Base-by-base conservation (phyloP, 2,329 filamentous ascomycete genomes). In the Cercospora canescens region DNA sequence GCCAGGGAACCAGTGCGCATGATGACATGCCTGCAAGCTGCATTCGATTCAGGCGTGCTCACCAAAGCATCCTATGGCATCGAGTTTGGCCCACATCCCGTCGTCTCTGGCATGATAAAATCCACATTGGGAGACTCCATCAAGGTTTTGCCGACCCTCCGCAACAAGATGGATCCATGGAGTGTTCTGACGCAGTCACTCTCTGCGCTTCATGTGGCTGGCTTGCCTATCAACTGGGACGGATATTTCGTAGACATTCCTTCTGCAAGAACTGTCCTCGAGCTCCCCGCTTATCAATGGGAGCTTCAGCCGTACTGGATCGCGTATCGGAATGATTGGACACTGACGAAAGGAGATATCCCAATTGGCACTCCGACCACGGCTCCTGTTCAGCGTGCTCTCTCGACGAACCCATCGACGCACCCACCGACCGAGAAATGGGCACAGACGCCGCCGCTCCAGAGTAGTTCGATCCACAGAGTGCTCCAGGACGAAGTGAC, bases 161-260 rank as follows among this genome's bases (percentile, higher is more conserved):
- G 52, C 12, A 62, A 64, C n/a, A 48, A 60, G 16, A 24, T 35
- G 2, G 60, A 62, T 26, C 18, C 48, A 32, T 88, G 85, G 80
- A 82, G 81, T 69, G 86, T 83, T 0, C 74, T 90, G 2, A 77
- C 82, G 3, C 70, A 74, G 6, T 84, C 77, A 60, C 75, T 88
- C 35, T 80, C 79, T 60, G 77, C 80, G 0, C 78, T 91, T 0
- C 84, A 91, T 74, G 75, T 74, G 1, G 79, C 78, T 1, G 88
- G 32, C 3, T 35, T 35, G 32, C 32, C 32, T 35, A 35, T 35
- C 32, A 12, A 35, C 32, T 35, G 32, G 32, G 12, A 35, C 32
- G 32, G 32, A 35, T 35, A 35, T 35, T 35, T 35, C 32, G 32
- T 35, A 35, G 88, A 82, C 26, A 87, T 85, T 67, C 34, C 58